A percentile compares a stretch with the other conserved stretches of the same genome.
Evolutionary conservation across 805 yeast species (phyloP).

Genomic region (Candida tallmaniae): DNA sequence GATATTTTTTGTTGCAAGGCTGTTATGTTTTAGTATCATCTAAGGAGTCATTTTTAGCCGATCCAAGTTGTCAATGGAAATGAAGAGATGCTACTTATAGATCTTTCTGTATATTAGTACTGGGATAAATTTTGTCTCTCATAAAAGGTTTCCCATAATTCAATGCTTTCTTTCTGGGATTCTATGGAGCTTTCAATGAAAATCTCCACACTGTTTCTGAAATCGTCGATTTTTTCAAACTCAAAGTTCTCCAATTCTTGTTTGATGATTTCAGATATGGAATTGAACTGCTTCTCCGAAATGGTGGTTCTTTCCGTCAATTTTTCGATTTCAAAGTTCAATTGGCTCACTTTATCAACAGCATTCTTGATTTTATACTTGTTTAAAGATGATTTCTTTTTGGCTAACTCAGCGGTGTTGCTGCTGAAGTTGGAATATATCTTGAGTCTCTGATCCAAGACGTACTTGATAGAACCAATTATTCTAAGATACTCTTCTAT

Average conservation of each 20-base stretch:
- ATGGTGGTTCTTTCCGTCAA: constrained; percentile 49
- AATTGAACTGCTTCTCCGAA: constrained; percentile 58
- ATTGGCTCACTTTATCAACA: constrained; percentile 54
- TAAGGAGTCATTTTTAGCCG: too few relatives aligned
- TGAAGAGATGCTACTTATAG: too few relatives aligned
- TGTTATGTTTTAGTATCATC: too few relatives aligned
- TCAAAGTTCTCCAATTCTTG: constrained; percentile 68
- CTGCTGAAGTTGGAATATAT: constrained; percentile 39
- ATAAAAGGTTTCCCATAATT: constrained; percentile 85
- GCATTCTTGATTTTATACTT: constrained; percentile 47
- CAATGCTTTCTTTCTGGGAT: constrained; percentile 86
- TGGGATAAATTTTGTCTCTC: constrained; percentile 34
- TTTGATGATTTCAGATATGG: constrained; percentile 61
- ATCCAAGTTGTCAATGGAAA: too few relatives aligned
- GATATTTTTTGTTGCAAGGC: too few relatives aligned
- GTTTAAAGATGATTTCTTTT: constrained; percentile 42
- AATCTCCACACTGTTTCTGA: constrained; percentile 84
- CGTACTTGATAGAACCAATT: constrained; percentile 67
- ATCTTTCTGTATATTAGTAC: constrained; percentile 1
- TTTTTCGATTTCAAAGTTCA: constrained; percentile 56
- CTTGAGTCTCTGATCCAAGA: constrained; percentile 71
- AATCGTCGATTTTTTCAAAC: constrained; percentile 71
- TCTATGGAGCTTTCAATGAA: constrained; percentile 88
- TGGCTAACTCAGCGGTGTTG: constrained; percentile 39
- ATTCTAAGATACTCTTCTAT: constrained; percentile 82